Conservation (phyloP, 2,329 filamentous ascomycete species). For the Penicillium sp. region DNA sequence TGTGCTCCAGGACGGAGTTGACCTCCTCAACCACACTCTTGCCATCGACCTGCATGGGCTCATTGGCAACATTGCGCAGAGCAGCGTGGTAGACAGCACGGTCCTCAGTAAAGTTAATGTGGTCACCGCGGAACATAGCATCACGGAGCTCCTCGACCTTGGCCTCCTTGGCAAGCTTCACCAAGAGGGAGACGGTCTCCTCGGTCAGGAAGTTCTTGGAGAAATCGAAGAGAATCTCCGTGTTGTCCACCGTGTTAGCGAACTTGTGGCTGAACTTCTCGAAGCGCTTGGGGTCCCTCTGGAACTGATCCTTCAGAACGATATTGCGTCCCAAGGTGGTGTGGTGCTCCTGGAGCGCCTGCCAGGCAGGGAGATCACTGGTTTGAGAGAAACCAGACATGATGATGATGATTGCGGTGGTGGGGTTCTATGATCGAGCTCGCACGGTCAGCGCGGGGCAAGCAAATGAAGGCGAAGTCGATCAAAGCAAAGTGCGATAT, state of each 20-base stretch:
- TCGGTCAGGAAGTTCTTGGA: conserved; percentile 98
- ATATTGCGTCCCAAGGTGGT: conserved; percentile 81
- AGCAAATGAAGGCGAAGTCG: background rate
- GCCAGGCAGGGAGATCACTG: conserved; percentile 81
- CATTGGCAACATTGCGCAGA: conserved; percentile 81
- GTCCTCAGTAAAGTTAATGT: conserved; percentile 99
- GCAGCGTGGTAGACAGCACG: conserved; percentile 94
- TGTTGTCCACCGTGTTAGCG: conserved; percentile 69
- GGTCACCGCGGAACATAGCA: conserved; percentile 94
- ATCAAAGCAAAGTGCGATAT: background rate
- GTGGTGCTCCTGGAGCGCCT: conserved; percentile 86
- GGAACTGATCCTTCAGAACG: conserved; percentile 88
- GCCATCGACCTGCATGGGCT: conserved; percentile 79
- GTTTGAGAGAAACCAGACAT: conserved; percentile 61
- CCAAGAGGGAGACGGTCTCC: conserved; percentile 80
- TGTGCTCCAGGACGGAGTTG: conserved; percentile 87
- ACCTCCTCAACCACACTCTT: conserved; percentile 92
- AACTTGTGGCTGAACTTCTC: conserved; percentile 85
- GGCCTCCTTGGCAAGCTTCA: conserved; percentile 88
- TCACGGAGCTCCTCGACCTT: conserved; percentile 89
- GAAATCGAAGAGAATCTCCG: conserved; percentile 95
- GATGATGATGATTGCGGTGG: conserved; percentile 21
- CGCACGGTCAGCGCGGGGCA: conserved; percentile 34
- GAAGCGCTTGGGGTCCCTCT: conserved; percentile 83
- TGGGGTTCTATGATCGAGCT: conserved; percentile 12